Evolutionary conservation across 768 basidiomycete genomes (phyloP), one percentile per base, ranked within the genome.

Genomic region (Pulveroboletus ravenelii): DNA sequence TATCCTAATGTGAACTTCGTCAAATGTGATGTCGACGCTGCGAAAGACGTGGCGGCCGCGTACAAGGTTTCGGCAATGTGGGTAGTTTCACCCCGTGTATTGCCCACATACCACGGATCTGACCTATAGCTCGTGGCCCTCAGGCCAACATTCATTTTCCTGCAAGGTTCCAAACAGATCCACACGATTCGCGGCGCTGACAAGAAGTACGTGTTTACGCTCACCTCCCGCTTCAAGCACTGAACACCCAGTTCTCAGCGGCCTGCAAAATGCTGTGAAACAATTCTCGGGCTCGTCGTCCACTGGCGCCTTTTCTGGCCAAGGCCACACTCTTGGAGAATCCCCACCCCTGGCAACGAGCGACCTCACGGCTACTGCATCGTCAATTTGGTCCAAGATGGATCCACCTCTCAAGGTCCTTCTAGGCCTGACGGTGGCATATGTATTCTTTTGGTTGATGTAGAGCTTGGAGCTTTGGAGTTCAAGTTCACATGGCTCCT

Each of bases 141-240:
- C 43, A 90, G 89, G 90, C 90, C 90, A 3, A 90, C 90, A 0
- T 92, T 92, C 55, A 63, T 92, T 31, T 89, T 93, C 64, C 59
- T 92, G 52, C 83, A 79, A 59, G 87, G 86, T 17, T 71, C 65
- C 35, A 73, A 72, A 2, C 81, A 88, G 62, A 77, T 91, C 18
- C 85, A 87, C 59, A 76, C 76, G 70, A 81, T 93, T 25, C 78
- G 75, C 47, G 90, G 90, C 6, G 89, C 89, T 12, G 73, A 92
- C 62, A 78, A 65, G 62, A 59, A 62, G 89, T 92, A 61, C 51
- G 80, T 69, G 27, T 41, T 29, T 13, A 30, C 29, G 27, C 38
- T 43, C 40, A 23, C 48, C 34, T 50, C 29, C 40, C 25, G 15
- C 5, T 39, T 51, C 35, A 35, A 48, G 31, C 34, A 14, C 47